Conservation (phyloP, 345 rosid species). For the Eucalyptus erythrocorys region DNA sequence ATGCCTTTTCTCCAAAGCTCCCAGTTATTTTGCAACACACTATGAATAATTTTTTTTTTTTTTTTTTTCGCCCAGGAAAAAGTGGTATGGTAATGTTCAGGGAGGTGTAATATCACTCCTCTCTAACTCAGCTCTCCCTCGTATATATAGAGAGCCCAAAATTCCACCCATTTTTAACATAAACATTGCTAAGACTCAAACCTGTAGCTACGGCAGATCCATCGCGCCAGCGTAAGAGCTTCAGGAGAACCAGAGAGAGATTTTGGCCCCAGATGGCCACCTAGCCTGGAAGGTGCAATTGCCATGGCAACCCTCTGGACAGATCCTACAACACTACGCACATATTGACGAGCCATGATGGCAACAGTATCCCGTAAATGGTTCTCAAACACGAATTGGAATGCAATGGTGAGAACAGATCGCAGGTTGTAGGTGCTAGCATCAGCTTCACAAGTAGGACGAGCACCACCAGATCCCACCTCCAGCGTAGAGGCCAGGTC, state of each 20-base stretch:
- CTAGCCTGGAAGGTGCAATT: conserved; percentile 59
- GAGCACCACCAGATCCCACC: conserved; percentile 45
- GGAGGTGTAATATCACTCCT: neutral
- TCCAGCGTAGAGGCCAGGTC: conserved; percentile 92
- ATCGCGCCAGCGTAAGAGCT: conserved; percentile 77
- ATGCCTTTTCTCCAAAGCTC: neutral
- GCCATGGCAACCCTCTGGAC: conserved; percentile 99
- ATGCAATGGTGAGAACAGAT: conserved; percentile 89
- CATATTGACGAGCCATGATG: conserved; percentile 92
- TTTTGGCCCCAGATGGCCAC: conserved; percentile 32
- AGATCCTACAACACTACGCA: conserved; percentile 77
- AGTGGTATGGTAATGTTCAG: neutral
- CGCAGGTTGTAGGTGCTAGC: conserved; percentile 45
- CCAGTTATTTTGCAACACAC: neutral
- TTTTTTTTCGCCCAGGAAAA: neutral
- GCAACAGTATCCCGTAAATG: conserved; percentile 82
- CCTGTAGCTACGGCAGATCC: conserved; percentile 90
- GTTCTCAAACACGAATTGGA: conserved; percentile 81
- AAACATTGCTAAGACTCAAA: neutral
- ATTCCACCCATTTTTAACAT: neutral
- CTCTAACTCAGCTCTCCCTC: neutral
- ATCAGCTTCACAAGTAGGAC: conserved; percentile 44
- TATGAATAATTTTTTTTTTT: neutral
- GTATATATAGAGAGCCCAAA: neutral
- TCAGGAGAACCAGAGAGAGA: conserved; percentile 81